Evolutionary conservation across 2,329 filamentous ascomycete species (phyloP).

Genomic region (Pezicula rhizophila): DNA sequence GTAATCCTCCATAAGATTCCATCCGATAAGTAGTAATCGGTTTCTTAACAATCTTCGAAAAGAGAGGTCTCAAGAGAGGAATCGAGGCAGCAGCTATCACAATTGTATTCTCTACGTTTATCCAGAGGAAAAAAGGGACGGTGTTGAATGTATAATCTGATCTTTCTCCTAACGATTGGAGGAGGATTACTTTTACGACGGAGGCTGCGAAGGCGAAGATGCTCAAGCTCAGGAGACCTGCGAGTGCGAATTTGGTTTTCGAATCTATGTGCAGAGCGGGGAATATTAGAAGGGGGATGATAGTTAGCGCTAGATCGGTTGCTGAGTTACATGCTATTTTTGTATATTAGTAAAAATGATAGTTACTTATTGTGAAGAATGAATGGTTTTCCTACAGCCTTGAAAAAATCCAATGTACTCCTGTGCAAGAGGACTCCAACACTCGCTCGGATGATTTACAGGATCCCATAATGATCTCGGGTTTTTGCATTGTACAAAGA

Average conservation of each 20-base stretch:
- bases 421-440: constrained; percentile 1
- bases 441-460: neutral
- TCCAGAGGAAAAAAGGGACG: constrained; percentile 6
- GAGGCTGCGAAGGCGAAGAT: constrained; percentile 4
- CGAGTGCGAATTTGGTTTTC: constrained; percentile 2
- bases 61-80: constrained; percentile 6
- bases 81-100: constrained; percentile 5
- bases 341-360: no score
- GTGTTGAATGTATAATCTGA: constrained; percentile 8
- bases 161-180: constrained; percentile 2
- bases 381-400: neutral
- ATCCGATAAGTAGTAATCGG: neutral
- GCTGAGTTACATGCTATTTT: neutral
- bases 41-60: constrained; percentile 1
- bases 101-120: constrained; percentile 7
- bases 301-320: constrained; percentile 3
- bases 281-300: constrained; percentile 2
- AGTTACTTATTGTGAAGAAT: no score
- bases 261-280: constrained; percentile 2
- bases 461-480: constrained; percentile 1
- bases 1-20: no score
- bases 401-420: constrained; percentile 1
- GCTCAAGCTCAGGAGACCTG: constrained; percentile 1
- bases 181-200: constrained; percentile 6
- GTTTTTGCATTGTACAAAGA: constrained; percentile 3